phyloP scores from a whole-genome alignment of 768 basidiomycete species.

The Crassisporium funariophilum region DNA sequence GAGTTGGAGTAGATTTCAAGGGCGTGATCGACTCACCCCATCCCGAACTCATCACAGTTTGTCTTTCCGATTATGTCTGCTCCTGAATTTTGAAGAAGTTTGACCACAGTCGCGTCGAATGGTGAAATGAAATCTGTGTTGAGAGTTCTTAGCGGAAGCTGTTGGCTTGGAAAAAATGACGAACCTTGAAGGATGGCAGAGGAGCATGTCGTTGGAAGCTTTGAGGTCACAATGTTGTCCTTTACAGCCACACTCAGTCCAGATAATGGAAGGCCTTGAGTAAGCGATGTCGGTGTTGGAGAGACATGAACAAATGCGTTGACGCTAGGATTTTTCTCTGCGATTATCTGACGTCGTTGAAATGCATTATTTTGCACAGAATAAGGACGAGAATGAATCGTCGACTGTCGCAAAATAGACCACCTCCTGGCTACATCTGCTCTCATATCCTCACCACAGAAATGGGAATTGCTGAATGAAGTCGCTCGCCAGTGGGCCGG shows the following conservation, averaged over 20 bases:
- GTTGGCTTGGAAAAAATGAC: slow-evolving; percentile 3
- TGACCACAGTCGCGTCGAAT: slow-evolving; percentile 86
- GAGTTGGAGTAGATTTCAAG: background rate
- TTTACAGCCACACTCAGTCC: slow-evolving; percentile 72
- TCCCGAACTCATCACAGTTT: slow-evolving; percentile 97
- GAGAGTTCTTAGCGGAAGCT: background rate
- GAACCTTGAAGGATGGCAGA: slow-evolving; percentile 72
- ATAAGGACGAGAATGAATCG: background rate
- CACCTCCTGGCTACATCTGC: slow-evolving; percentile 16
- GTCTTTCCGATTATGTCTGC: slow-evolving; percentile 84
- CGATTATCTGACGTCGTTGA: slow-evolving; percentile 33
- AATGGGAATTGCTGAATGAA: too few relatives aligned
- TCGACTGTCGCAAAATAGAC: slow-evolving; percentile 3
- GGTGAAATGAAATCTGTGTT: slow-evolving; percentile 70
- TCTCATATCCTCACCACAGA: slow-evolving; percentile 15
- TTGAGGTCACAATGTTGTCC: slow-evolving; percentile 79
- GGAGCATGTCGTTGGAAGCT: slow-evolving; percentile 71
- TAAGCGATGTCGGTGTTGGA: slow-evolving; percentile 6
- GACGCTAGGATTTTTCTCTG: slow-evolving; percentile 40
- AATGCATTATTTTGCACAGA: slow-evolving; percentile 13
- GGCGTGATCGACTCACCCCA: slow-evolving; percentile 67
- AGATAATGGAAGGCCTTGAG: slow-evolving; percentile 29
- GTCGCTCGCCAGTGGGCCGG: too few relatives aligned
- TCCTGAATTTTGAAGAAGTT: slow-evolving; percentile 58
- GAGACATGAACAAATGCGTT: slow-evolving; percentile 58